Evolutionary conservation across 805 yeast species (phyloP), one percentile per base, ranked within the genome.

Genomic region (Saturnispora ahearnii): DNA sequence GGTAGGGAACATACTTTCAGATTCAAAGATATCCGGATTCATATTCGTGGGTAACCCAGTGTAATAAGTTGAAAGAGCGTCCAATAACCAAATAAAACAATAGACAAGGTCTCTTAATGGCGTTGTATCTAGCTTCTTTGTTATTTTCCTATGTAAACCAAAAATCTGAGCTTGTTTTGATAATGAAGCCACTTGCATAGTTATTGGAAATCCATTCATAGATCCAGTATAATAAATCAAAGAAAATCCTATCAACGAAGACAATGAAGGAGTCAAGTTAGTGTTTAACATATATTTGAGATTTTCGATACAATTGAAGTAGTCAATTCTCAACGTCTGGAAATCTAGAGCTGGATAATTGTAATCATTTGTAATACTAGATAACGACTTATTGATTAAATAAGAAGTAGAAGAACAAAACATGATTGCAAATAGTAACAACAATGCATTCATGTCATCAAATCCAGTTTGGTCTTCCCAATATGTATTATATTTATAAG

Each of bases 31-130:
- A n/a, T 54, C 54, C 15, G 41, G 36, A 22, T 52, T 49, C 38
- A 58, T 51, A 34, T 50, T 53, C 9, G 60, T 57, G 4, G 61
- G 59, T 10, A 58, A 47, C 4, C 62, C 62, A 22, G 53, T 51
- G 44, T 54, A 59, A 37, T 57, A 59, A 8, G 62, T 51, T 2
- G 54, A 37, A n/a, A 59, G 37, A 3, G 59, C 51, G 49, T 59
- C 62, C 32, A 59, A 30, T 44, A 54, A 56, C 46, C 55, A 51
- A 21, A 59, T 53, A 49, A 55, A 58, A 26, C 55, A 57, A 42
- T 59, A 59, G 4, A 58, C 51, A 15, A 55, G 33, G 40, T 53
- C 54, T 41, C 59, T 51, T 28, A 52, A 41, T 15, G 60, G 57
- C 24, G 41, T 46, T 24, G 44, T 42, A 4, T 51, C 33, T 18